phyloP scores from a whole-genome alignment of 371 early-diverging fungal species.

The Mortierella polycephala region DNA sequence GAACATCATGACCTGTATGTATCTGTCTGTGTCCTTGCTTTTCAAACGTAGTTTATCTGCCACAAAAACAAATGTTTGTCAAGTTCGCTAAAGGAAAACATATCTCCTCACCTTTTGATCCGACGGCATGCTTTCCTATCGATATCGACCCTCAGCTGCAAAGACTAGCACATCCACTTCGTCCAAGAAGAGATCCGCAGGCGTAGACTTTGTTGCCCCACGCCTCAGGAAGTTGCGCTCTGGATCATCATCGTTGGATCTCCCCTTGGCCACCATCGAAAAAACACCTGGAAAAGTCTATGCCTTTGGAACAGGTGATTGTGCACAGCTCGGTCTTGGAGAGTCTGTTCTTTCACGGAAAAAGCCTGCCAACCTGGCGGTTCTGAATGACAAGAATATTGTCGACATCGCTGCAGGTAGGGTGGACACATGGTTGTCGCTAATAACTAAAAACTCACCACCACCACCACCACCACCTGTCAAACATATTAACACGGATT shows the following conservation, averaged over 20 bases:
- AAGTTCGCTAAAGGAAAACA: no score
- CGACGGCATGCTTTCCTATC: no score
- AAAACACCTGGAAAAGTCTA: slow-evolving; percentile 74
- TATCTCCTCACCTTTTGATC: no score
- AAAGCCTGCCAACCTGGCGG: slow-evolving; percentile 76
- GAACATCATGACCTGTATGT: no score
- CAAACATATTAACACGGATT: neutral
- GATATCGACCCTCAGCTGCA: neutral
- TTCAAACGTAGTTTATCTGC: no score
- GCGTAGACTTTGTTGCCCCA: slow-evolving; percentile 3
- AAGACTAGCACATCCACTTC: neutral
- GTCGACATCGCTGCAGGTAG: slow-evolving; percentile 78
- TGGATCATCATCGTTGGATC: slow-evolving; percentile 13
- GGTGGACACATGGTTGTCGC: neutral
- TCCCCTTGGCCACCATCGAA: slow-evolving; percentile 15
- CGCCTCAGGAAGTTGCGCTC: slow-evolving; percentile 9
- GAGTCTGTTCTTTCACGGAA: slow-evolving; percentile 78
- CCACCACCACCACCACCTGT: neutral
- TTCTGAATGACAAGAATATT: slow-evolving; percentile 70
- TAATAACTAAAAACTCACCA: neutral
- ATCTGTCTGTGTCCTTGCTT: no score
- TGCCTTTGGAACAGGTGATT: slow-evolving; percentile 95
- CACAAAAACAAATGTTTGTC: no score
- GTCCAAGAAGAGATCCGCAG: slow-evolving; percentile 5
- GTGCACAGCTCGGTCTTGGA: slow-evolving; percentile 95